Evolutionary conservation across 2,329 filamentous ascomycete species (phyloP), one percentile per base, ranked within the genome.

Genomic region (Xylaria sp.): DNA sequence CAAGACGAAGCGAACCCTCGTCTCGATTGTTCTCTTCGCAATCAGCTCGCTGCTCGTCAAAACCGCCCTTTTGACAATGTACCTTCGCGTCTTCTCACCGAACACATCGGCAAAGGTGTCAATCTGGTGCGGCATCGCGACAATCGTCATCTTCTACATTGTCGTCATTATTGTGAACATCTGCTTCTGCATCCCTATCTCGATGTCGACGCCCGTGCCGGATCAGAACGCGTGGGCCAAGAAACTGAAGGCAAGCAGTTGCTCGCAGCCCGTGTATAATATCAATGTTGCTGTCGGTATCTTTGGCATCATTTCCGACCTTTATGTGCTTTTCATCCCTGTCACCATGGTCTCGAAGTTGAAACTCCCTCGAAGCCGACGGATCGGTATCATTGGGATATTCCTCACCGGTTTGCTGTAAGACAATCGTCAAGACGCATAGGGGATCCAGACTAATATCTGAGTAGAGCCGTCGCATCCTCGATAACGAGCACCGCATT

Each of bases 371-470:
- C 54, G 48, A 2, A 60, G 48, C 10, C 44, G 57, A 8, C 67
- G 66, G 42, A 18, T 65, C 44, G 63, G 60, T n/a, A 59, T 68
- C 4, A 44, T 60, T 23, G 60, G 44, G 10, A 63, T 68, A 10
- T 68, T 68, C 48, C 56, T 68, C 9, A 66, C 63, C 0, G 66
- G 66, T n/a, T 30, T 67, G 1, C 6, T 68, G 66, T 68, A 65
- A 65, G 53, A 34, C 4, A 2, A 10, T 9, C 4, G 16, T 42
- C 8, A 42, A 11, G 42, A 18, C 7, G 37, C 9, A 50, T 44
- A 44, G 23, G 55, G 52, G 62, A n/a, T n/a, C n/a, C n/a, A n/a
- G n/a, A n/a, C 37, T 19, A 9, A 34, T 2, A 8, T 11, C 37
- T 5, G 23, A 5, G 4, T 48, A 67, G 66, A 42, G 60, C 65